Conservation (phyloP, 768 basidiomycete genomes). For the Ramaria rubella region DNA sequence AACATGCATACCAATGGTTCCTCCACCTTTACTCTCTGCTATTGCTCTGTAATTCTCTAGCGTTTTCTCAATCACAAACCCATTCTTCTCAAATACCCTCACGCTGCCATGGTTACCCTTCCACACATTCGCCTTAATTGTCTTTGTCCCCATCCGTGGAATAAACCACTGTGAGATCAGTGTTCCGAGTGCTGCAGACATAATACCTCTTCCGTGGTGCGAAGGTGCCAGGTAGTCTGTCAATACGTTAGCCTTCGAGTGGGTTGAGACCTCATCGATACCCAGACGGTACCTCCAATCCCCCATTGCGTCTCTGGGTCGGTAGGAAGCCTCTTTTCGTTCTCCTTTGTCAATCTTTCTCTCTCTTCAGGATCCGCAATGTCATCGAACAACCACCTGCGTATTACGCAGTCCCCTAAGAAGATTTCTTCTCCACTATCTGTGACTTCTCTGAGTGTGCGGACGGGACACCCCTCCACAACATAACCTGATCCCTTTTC, state of each 20-base stretch:
- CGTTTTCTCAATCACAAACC: constrained; percentile 39
- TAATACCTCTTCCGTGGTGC: constrained; percentile 64
- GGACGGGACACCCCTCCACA: constrained; percentile 42
- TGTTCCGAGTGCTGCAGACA: constrained; percentile 55
- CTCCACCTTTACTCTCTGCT: constrained; percentile 30
- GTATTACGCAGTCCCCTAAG: constrained; percentile 40
- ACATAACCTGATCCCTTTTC: constrained; percentile 4
- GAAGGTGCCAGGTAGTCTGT: constrained; percentile 56
- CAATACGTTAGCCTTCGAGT: not conserved
- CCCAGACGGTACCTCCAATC: constrained; percentile 45
- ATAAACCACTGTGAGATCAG: constrained; percentile 55
- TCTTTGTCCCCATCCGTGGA: constrained; percentile 53
- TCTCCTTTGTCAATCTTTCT: constrained; percentile 32
- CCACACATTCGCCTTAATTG: constrained; percentile 39
- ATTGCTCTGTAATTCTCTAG: constrained; percentile 33
- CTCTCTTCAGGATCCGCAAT: constrained; percentile 33
- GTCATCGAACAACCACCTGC: constrained; percentile 28
- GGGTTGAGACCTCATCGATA: not conserved
- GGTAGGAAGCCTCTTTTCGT: constrained; percentile 35
- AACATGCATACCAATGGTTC: constrained; percentile 16
- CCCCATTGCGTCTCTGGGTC: constrained; percentile 55
- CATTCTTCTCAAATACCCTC: constrained; percentile 62
- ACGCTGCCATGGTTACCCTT: constrained; percentile 53
- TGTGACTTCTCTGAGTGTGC: constrained; percentile 45
- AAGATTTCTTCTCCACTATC: constrained; percentile 49